Evolutionary conservation across 208 protist species (phyloP), one percentile per base, ranked within the genome.

Genomic region (Naegleria fowleri): DNA sequence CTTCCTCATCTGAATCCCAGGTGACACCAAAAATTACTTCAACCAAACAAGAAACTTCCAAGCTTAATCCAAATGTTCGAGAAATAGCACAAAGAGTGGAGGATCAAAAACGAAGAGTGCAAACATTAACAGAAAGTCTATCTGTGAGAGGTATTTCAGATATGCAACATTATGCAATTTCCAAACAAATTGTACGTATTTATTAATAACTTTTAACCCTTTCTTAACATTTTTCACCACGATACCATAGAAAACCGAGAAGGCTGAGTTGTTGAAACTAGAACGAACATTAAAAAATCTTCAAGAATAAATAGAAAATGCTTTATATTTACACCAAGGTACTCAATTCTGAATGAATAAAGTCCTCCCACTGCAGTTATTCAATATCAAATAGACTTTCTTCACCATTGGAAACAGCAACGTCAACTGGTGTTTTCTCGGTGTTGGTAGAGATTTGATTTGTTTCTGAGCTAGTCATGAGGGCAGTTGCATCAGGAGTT

Each of bases 151-250:
- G 67, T 79, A 11, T 79, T 0, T 36, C 67, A 36, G 67, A 79
- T 36, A 79, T 79, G 67, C 16, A 79, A 79, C 19, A 79, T 36
- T 79, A 36, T 36, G 67, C 67, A 2, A 13, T 79, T 36, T 2
- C 19, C 29, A 79, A 79, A 79, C 67, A 79, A 79, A 36, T 79
- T 79, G 67, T 79, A 79, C 29, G 67, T 79, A 79, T n/a, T n/a
- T n/a, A n/a, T n/a, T n/a, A n/a, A n/a, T n/a, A n/a, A n/a, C n/a
- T n/a, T n/a, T n/a, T n/a, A n/a, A n/a, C n/a, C n/a, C n/a, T n/a
- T n/a, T n/a, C n/a, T n/a, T n/a, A n/a, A n/a, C n/a, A n/a, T n/a
- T n/a, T n/a, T n/a, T n/a, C n/a, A n/a, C n/a, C n/a, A n/a, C n/a
- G n/a, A n/a, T n/a, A n/a, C n/a, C 39, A 48, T 43, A 51, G 40